Evolutionary conservation across 129 eudicot genomes (phyloP).

Genomic region (Gnaphalium uliginosum): DNA sequence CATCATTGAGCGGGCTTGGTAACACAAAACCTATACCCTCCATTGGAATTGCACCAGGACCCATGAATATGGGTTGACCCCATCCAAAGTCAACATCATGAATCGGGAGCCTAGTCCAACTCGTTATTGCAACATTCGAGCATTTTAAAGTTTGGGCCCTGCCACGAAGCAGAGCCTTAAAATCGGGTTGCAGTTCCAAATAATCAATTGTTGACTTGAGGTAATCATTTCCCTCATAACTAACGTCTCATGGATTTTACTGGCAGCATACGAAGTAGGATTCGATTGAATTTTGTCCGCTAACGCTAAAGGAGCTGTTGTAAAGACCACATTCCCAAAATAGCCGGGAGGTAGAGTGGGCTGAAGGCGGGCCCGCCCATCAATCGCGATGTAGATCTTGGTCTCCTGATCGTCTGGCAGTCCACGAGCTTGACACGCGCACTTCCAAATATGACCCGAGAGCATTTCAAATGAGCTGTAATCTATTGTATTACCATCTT

Average conservation of each 20-base stretch:
- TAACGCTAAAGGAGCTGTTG: neutral
- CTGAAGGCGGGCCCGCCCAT: neutral
- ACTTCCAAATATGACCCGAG: neutral
- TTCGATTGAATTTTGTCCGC: neutral
- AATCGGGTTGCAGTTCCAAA: neutral
- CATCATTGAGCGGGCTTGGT: neutral
- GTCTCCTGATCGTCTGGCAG: neutral
- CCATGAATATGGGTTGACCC: neutral
- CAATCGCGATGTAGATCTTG: neutral
- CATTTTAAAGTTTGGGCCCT: neutral
- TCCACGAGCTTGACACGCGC: neutral
- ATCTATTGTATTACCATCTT: neutral
- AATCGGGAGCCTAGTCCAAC: neutral
- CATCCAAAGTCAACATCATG: slow-evolving; percentile 5
- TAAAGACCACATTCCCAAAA: neutral
- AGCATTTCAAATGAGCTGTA: neutral
- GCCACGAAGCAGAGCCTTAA: slow-evolving; percentile 2
- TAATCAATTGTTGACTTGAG: neutral
- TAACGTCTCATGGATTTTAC: neutral
- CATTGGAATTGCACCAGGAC: neutral
- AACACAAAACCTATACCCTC: neutral
- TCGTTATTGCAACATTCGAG: neutral
- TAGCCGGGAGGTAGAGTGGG: neutral
- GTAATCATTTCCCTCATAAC: neutral
- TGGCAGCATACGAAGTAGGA: neutral